Conservation (phyloP, 176 grass and related monocot genomes). For the Canna indica region DNA sequence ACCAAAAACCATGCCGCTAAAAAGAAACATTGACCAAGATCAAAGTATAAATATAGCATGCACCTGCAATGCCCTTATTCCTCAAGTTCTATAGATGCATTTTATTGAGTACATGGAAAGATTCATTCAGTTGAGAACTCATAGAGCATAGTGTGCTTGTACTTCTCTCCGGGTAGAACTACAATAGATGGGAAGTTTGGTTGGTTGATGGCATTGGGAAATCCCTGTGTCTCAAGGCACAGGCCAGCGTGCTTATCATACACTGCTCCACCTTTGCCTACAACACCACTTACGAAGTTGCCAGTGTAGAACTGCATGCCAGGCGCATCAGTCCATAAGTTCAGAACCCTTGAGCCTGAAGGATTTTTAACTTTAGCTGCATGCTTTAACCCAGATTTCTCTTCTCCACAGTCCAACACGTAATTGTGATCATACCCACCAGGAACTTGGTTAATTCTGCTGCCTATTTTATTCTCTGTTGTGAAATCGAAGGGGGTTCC, state of each 20-base stretch:
- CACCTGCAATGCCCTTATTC: neutral
- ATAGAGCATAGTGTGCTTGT: slow-evolving; percentile 67
- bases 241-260: slow-evolving; percentile 57
- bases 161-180: slow-evolving; percentile 63
- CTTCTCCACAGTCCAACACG: slow-evolving; percentile 41
- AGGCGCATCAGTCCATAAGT: slow-evolving; percentile 63
- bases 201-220: slow-evolving; percentile 81
- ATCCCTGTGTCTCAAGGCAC: slow-evolving; percentile 93
- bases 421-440: slow-evolving; percentile 64
- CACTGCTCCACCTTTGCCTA: slow-evolving; percentile 50
- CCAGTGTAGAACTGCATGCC: slow-evolving; percentile 84
- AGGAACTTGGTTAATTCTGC: slow-evolving; percentile 33
- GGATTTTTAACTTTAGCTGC: slow-evolving; percentile 57
- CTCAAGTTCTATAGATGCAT: no score
- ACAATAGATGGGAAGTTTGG: slow-evolving; percentile 53
- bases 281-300: slow-evolving; percentile 55
- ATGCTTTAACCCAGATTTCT: slow-evolving; percentile 58
- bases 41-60: neutral
- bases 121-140: slow-evolving; percentile 45
- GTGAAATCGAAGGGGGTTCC: slow-evolving; percentile 67
- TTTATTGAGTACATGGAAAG: no score
- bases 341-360: slow-evolving; percentile 31
- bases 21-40: no score
- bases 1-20: no score
- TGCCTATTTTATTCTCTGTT: slow-evolving; percentile 42